These are phyloP conservation scores for Buxus sempervirens DNA, from an alignment of 164 flowering plant genomes.

Conservation along the genomic window DNA sequence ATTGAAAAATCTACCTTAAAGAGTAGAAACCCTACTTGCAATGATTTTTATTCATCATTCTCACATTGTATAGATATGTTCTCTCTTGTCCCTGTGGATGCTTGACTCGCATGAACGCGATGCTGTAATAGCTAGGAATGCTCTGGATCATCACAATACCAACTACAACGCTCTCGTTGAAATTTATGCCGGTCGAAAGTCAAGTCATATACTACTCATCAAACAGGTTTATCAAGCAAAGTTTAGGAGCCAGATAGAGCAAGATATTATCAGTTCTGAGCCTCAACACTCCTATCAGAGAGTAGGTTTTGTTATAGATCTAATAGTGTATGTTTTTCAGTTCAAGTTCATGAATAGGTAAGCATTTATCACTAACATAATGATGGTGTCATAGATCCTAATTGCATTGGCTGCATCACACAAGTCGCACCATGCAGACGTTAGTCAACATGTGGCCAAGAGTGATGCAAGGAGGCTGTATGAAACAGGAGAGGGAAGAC, in stretches of 20 bases:
- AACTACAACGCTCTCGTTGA: slow-evolving; percentile 53
- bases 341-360: neutral
- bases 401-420: slow-evolving; percentile 67
- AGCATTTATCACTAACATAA: neutral
- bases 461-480: slow-evolving; percentile 68
- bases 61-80: slow-evolving; percentile 6
- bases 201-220: slow-evolving; percentile 56
- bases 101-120: slow-evolving; percentile 53
- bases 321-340: neutral
- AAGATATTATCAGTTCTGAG: slow-evolving; percentile 53
- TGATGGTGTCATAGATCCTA: slow-evolving; percentile 39
- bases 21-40: neutral
- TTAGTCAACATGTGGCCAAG: slow-evolving; percentile 61
- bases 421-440: slow-evolving; percentile 54
- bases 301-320: slow-evolving; percentile 26
- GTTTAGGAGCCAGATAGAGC: slow-evolving; percentile 50
- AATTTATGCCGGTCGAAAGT: slow-evolving; percentile 56
- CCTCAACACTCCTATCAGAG: slow-evolving; percentile 58
- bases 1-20: neutral
- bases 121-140: slow-evolving; percentile 49
- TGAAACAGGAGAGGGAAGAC: slow-evolving; percentile 59
- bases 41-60: neutral
- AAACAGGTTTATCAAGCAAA: slow-evolving; percentile 51
- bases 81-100: slow-evolving; percentile 42
- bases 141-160: slow-evolving; percentile 33